A percentile compares a stretch with the other conserved stretches of the same genome.
Conservation (phyloP, 1,139 yeast species). For the Yamadazyma kanchanaburiensis region DNA sequence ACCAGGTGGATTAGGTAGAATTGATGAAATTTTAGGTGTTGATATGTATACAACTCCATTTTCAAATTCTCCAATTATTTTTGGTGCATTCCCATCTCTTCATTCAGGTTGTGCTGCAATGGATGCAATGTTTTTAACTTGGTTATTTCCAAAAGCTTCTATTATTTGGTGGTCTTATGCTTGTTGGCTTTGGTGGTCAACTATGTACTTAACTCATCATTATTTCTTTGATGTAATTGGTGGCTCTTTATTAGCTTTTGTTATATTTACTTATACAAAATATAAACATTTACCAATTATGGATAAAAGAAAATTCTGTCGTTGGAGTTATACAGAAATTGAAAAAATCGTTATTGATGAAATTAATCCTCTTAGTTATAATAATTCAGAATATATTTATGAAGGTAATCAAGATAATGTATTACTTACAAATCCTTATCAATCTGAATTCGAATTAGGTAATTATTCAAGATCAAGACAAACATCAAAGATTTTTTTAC, state of each 20-base stretch:
- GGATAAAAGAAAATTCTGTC: conserved; percentile 61
- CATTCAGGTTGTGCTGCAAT: conserved; percentile 93
- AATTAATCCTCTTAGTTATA: conserved; percentile 30
- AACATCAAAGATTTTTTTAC: conserved; percentile 21
- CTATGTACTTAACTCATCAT: conserved; percentile 96
- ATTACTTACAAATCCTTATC: conserved; percentile 7
- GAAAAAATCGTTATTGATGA: conserved; percentile 22
- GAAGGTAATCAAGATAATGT: conserved; percentile 6
- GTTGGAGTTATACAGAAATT: conserved; percentile 72
- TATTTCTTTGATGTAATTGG: conserved; percentile 90
- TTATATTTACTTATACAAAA: conserved; percentile 71
- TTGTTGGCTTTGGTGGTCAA: conserved; percentile 96
- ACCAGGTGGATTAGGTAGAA: conserved; percentile 94
- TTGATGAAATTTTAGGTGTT: conserved; percentile 75
- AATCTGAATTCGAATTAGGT: conserved; percentile 23
- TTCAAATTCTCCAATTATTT: conserved; percentile 85
- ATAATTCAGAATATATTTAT: conserved; percentile 13
- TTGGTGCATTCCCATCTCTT: conserved; percentile 97
- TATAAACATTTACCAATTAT: conserved; percentile 71
- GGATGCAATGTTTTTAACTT: conserved; percentile 83
- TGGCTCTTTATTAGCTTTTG: conserved; percentile 75
- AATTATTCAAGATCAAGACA: conserved; percentile 30
- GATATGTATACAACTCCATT: conserved; percentile 88
- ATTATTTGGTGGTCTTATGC: conserved; percentile 73
- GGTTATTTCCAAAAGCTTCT: conserved; percentile 70